phyloP scores from a whole-genome alignment of 78 protist species.

The Dictyostelium capitatum region DNA sequence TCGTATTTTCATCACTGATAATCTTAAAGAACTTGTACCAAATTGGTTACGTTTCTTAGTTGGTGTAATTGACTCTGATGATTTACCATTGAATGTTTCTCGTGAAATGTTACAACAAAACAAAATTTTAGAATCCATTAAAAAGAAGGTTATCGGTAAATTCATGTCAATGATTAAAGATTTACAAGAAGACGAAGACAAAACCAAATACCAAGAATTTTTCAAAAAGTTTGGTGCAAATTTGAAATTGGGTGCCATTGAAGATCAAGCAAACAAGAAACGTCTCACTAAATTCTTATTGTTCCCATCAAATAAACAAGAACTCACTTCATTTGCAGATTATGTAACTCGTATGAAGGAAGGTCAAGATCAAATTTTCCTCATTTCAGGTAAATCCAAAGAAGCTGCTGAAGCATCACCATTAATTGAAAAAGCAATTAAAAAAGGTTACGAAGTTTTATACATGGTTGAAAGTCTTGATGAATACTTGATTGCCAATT shows the following conservation, averaged over 20 bases:
- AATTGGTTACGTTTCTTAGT: slow-evolving; percentile 96
- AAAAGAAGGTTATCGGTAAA: slow-evolving; percentile 95
- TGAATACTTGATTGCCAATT: slow-evolving; percentile 95
- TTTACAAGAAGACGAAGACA: slow-evolving; percentile 66
- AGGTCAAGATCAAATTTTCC: slow-evolving; percentile 65
- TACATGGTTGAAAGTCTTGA: slow-evolving; percentile 98
- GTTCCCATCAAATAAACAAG: slow-evolving; percentile 82
- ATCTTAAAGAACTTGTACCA: slow-evolving; percentile 96
- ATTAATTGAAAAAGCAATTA: slow-evolving; percentile 90
- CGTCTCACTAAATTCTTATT: slow-evolving; percentile 96
- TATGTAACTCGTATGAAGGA: slow-evolving; percentile 65
- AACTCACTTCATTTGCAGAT: slow-evolving; percentile 44
- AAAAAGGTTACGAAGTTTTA: slow-evolving; percentile 96
- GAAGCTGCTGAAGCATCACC: slow-evolving; percentile 93
- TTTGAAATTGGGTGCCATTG: slow-evolving; percentile 98
- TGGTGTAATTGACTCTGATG: slow-evolving; percentile 99
- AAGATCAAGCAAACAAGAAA: slow-evolving; percentile 90
- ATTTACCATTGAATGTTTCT: slow-evolving; percentile 98
- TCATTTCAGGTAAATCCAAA: slow-evolving; percentile 65
- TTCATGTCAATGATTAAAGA: slow-evolving; percentile 92
- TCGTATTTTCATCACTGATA: slow-evolving; percentile 98
- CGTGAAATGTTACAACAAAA: slow-evolving; percentile 98
- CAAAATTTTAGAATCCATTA: slow-evolving; percentile 88
- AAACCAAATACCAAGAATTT: slow-evolving; percentile 82
- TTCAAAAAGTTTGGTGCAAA: slow-evolving; percentile 91